Percentiles rank a stretch among this genome's conserved stretches.
Evolutionary conservation across 495 filamentous ascomycete genomes (phyloP).

Genomic region (Talaromyces wortmannii): DNA sequence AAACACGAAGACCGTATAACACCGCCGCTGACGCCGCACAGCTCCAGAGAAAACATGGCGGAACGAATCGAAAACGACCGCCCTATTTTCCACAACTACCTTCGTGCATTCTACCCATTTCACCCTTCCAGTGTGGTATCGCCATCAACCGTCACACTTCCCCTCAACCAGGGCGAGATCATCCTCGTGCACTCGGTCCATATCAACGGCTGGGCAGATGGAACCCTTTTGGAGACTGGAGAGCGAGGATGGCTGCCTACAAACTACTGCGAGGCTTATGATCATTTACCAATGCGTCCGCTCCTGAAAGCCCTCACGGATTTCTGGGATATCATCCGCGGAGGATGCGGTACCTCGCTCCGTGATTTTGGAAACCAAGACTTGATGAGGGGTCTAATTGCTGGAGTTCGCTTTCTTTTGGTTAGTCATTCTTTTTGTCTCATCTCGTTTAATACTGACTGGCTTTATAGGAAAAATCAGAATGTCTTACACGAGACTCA

Average conservation of each 20-base stretch:
- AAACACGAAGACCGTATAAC: slow-evolving; percentile 49
- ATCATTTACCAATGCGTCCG: slow-evolving; percentile 75
- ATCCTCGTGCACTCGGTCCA: slow-evolving; percentile 96
- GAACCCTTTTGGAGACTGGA: slow-evolving; percentile 83
- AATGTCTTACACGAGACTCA: slow-evolving; percentile 81
- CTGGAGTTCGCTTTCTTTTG: slow-evolving; percentile 82
- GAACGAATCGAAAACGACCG: slow-evolving; percentile 39
- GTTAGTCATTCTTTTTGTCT: slow-evolving; percentile 35
- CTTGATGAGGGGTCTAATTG: slow-evolving; percentile 86
- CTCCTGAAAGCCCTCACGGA: slow-evolving; percentile 81
- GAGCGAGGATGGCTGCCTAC: slow-evolving; percentile 95
- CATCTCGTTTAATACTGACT: slow-evolving; percentile 7
- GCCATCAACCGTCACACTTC: slow-evolving; percentile 74
- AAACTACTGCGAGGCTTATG: slow-evolving; percentile 95
- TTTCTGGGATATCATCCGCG: slow-evolving; percentile 88
- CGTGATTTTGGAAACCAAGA: slow-evolving; percentile 79
- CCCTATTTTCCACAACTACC: slow-evolving; percentile 83
- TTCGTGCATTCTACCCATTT: slow-evolving; percentile 94
- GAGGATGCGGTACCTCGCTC: slow-evolving; percentile 53
- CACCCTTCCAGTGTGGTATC: slow-evolving; percentile 68
- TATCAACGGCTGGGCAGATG: slow-evolving; percentile 98
- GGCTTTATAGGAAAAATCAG: slow-evolving; percentile 64
- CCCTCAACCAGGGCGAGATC: slow-evolving; percentile 83
- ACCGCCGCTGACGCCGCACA: slow-evolving; percentile 66
- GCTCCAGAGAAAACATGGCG: slow-evolving; percentile 44